Conservation (phyloP, 805 yeast species). For the Priceomyces medius region DNA sequence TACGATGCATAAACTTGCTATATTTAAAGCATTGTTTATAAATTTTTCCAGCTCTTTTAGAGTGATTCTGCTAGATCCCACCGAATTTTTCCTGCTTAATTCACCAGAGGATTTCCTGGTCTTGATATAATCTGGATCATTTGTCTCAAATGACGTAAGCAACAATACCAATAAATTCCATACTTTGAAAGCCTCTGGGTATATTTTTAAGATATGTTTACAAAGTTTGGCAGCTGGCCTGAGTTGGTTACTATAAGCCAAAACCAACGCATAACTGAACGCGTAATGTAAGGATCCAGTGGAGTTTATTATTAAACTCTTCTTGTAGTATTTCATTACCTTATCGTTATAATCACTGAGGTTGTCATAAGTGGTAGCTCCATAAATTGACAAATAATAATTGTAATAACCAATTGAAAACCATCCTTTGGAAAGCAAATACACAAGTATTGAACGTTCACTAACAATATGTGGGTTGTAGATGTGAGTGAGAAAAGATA, state of each 20-base stretch:
- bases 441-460: constrained; percentile 26
- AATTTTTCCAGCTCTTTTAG: constrained; percentile 53
- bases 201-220: constrained; percentile 48
- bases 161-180: constrained; percentile 69
- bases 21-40: constrained; percentile 51
- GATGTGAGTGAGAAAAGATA: constrained; percentile 36
- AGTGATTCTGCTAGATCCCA: background rate
- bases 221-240: constrained; percentile 45
- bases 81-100: background rate
- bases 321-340: constrained; percentile 29
- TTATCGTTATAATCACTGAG: constrained; percentile 16
- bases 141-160: constrained; percentile 59
- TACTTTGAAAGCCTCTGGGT: constrained; percentile 56
- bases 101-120: constrained; percentile 5
- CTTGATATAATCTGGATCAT: constrained; percentile 14
- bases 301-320: constrained; percentile 35
- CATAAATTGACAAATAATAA: constrained; percentile 26
- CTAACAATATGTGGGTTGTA: constrained; percentile 31
- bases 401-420: constrained; percentile 32
- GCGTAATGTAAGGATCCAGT: constrained; percentile 29
- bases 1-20: constrained; percentile 32
- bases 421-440: constrained; percentile 37
- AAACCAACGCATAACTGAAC: constrained; percentile 47
- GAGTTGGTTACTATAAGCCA: constrained; percentile 45
- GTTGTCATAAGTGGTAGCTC: constrained; percentile 19